Evolutionary conservation across 768 basidiomycete species (phyloP).

Genomic region (Phaeotremella fagi): DNA sequence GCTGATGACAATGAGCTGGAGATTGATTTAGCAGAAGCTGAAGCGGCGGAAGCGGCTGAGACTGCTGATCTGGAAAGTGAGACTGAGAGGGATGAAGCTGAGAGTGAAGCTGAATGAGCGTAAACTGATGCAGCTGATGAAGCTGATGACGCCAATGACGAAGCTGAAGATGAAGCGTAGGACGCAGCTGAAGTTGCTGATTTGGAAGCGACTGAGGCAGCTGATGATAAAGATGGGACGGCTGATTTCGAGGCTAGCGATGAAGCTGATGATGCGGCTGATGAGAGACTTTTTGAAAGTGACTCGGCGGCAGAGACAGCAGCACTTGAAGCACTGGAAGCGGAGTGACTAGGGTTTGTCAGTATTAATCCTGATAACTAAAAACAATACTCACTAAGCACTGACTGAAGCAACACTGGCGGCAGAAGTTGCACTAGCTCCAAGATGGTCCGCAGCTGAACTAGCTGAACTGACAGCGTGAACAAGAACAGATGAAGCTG

Average conservation of each 20-base stretch:
- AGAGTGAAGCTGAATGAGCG: conserved; percentile 39
- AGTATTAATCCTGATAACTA: too few relatives aligned
- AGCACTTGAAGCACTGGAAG: conserved; percentile 38
- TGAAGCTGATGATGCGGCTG: conserved; percentile 39
- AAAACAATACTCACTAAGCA: conserved; percentile 34
- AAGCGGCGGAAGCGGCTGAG: conserved; percentile 32
- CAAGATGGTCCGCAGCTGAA: conserved; percentile 35
- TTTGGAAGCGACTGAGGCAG: conserved; percentile 44
- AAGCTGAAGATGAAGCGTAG: conserved; percentile 43
- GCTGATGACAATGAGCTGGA: conserved; percentile 28
- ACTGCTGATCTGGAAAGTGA: conserved; percentile 35
- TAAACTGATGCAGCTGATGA: conserved; percentile 37
- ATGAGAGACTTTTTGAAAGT: conserved; percentile 37
- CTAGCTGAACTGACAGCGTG: conserved; percentile 34
- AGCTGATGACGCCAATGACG: conserved; percentile 41
- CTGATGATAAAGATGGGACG: conserved; percentile 30
- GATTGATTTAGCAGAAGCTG: conserved; percentile 29
- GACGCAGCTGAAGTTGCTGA: conserved; percentile 41
- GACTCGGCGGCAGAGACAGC: conserved; percentile 42
- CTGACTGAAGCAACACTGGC: conserved; percentile 42
- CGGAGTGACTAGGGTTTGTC: conserved; percentile 37
- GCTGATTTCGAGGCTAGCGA: conserved; percentile 41
- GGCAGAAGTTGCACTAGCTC: conserved; percentile 43
- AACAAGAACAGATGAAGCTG: conserved; percentile 37
- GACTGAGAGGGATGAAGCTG: conserved; percentile 34